Evolutionary conservation across 2,329 filamentous ascomycete genomes (phyloP).

Genomic region (Talaromyces atroroseus): DNA sequence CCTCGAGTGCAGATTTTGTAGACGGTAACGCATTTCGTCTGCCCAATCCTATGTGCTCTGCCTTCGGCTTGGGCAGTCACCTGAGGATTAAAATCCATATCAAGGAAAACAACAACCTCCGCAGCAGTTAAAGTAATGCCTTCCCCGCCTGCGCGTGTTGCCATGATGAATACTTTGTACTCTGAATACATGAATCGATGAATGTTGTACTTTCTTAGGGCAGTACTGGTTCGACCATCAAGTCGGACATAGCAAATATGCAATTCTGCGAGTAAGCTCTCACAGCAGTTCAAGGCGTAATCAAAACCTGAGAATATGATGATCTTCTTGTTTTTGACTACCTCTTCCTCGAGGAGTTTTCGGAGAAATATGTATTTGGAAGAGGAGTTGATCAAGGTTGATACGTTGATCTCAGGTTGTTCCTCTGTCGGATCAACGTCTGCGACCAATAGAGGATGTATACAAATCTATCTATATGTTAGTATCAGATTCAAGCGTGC

Average conservation of each 20-base stretch:
- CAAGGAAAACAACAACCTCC: constrained; percentile 52
- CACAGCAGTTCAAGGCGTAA: constrained; percentile 46
- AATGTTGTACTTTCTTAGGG: constrained; percentile 48
- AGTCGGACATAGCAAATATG: constrained; percentile 39
- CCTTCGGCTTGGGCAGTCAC: constrained; percentile 51
- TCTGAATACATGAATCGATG: constrained; percentile 49
- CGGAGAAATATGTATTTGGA: constrained; percentile 54
- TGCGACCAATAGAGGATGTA: constrained; percentile 50
- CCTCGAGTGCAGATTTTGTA: constrained; percentile 54
- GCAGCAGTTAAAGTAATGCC: constrained; percentile 52
- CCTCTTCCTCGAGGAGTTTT: constrained; percentile 32
- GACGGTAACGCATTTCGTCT: constrained; percentile 49
- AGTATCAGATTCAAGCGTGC: background rate
- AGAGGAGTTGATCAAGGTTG: constrained; percentile 13
- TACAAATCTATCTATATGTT: constrained; percentile 37
- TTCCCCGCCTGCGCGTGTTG: constrained; percentile 51
- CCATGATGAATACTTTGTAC: constrained; percentile 52
- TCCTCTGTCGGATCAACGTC: constrained; percentile 36
- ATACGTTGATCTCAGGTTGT: constrained; percentile 38
- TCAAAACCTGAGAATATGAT: constrained; percentile 55
- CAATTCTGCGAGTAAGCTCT: constrained; percentile 47
- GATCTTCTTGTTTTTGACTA: constrained; percentile 36
- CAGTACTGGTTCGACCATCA: constrained; percentile 47
- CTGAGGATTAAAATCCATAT: constrained; percentile 53
- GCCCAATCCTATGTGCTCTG: constrained; percentile 51